Evolutionary conservation across 2,329 filamentous ascomycete species (phyloP), one percentile per base, ranked within the genome.

Genomic region (Botrytis tulipae): DNA sequence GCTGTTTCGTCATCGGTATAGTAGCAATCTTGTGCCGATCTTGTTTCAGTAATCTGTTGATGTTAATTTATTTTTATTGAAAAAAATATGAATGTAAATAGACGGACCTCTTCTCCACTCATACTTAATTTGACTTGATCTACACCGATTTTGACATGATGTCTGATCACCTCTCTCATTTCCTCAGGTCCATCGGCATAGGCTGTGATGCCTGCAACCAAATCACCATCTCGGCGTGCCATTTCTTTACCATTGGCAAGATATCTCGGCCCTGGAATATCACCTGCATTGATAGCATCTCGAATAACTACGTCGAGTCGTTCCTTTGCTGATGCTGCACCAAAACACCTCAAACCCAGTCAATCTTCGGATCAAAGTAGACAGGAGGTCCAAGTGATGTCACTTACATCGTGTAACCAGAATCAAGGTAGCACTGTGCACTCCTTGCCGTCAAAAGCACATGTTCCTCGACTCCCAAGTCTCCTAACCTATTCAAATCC

Each of bases 201-300:
- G 16, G 78, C 78, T 7, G 79, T 82, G 54, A 83, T 83, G 4
- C 79, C 76, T 61, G 75, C 57, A 7, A 85, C 82, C 0, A 87
- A 78, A 20, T 85, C 85, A 0, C 85, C 86, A 72, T 83, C 84
- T 29, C 79, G 79, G 9, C 80, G 78, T 3, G 84, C 83, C 71
- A 87, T 86, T 76, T 87, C 86, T 73, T 84, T 82, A 0, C 83
- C 84, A 76, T 86, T 87, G 1, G 85, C 84, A 0, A 87, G 80
- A 71, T 82, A 85, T 25, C 85, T 80, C 4, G 85, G 85, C 1
- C 85, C 86, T 1, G 85, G 84, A 9, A 87, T 82, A 70, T 83
- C 79, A 0, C 85, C 86, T 1, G 81, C 81, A 48, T 87, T 86
- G 75, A 87, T 87, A 0, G 83, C 84, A 76, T 87, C 82, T 44